phyloP scores from a whole-genome alignment of 306 rosid genomes.

The Fagus sylvatica region DNA sequence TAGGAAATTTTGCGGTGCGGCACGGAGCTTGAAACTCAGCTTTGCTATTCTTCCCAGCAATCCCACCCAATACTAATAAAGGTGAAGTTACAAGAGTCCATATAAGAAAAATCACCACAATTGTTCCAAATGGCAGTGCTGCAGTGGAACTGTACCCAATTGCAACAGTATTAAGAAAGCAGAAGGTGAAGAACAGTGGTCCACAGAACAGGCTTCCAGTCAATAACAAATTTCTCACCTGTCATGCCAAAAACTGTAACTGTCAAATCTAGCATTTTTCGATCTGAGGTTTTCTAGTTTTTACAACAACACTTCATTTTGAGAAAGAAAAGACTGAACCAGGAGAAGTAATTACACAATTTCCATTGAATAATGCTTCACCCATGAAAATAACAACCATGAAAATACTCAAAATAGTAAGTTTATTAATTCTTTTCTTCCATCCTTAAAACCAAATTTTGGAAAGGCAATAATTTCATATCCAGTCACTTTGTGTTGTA shows the following conservation, averaged over 20 bases:
- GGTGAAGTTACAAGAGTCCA: slow-evolving; percentile 61
- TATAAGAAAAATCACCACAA: slow-evolving; percentile 51
- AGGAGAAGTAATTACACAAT: slow-evolving; percentile 3
- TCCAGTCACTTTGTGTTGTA: not conserved
- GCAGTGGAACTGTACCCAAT: slow-evolving; percentile 53
- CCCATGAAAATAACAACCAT: not conserved
- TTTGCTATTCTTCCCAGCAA: slow-evolving; percentile 48
- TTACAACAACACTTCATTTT: slow-evolving; percentile 6
- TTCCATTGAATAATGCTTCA: not conserved
- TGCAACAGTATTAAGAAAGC: slow-evolving; percentile 52
- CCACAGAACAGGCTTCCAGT: slow-evolving; percentile 53
- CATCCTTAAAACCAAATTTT: not conserved
- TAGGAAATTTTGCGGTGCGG: slow-evolving; percentile 47
- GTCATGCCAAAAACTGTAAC: slow-evolving; percentile 29
- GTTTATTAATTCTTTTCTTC: not conserved
- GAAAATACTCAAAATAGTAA: not conserved
- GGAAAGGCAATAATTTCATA: not conserved
- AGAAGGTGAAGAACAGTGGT: slow-evolving; percentile 49
- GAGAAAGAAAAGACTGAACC: not conserved
- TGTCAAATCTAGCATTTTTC: slow-evolving; percentile 17
- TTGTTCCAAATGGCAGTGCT: slow-evolving; percentile 54
- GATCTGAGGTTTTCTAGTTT: slow-evolving; percentile 10
- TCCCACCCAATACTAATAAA: slow-evolving; percentile 47
- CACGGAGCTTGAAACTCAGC: slow-evolving; percentile 51
- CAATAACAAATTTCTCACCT: slow-evolving; percentile 46